Conservation (phyloP, 306 rosid genomes). For the Cicer chorassanicum region DNA sequence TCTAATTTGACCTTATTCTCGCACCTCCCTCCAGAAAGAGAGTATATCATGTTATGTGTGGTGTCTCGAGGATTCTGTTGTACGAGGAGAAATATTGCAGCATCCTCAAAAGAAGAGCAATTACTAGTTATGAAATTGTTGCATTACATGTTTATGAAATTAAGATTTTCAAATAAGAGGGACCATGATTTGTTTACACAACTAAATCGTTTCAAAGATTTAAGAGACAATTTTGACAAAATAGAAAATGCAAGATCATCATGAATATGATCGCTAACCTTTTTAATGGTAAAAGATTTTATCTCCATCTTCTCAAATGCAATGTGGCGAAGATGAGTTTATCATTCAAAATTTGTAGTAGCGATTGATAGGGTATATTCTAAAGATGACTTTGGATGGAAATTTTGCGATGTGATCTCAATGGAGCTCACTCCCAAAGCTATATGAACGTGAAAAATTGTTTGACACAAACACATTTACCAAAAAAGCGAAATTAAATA, state of each 20-base stretch:
- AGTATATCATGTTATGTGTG: no score
- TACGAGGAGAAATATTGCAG: background rate
- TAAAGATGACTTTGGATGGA: no score
- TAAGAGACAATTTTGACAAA: background rate
- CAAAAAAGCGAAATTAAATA: no score
- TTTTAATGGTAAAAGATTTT: background rate
- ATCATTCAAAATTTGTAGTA: no score
- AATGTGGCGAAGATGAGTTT: no score
- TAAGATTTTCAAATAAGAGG: background rate
- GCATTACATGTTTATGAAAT: background rate
- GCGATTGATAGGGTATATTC: no score
- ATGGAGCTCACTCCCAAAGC: no score
- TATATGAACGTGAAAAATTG: no score
- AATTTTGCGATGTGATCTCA: no score
- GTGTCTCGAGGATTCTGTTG: background rate
- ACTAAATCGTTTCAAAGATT: background rate
- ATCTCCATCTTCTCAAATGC: no score
- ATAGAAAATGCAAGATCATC: background rate
- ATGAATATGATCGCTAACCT: background rate
- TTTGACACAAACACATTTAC: no score
- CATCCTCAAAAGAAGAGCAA: background rate
- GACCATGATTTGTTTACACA: background rate
- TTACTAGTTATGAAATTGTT: background rate
- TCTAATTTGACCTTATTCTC: background rate
- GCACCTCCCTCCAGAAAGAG: no score